Evolutionary conservation across 1,284 basidiomycete genomes (phyloP), one percentile per base, ranked within the genome.

Genomic region (Meira miltonrushii): DNA sequence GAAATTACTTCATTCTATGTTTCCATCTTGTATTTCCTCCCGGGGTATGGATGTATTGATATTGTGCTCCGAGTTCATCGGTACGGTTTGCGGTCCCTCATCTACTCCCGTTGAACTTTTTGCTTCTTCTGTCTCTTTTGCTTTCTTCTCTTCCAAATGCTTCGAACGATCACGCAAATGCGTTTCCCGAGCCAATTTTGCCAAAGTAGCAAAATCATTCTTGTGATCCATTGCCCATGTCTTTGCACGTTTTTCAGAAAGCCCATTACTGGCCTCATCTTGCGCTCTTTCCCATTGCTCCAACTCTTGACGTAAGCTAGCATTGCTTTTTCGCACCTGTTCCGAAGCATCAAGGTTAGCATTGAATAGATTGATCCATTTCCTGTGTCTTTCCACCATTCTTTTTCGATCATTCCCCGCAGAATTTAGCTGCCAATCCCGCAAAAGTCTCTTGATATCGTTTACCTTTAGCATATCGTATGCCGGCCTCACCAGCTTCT

Each of bases 301-400:
- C 9, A 77, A 61, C 19, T 68, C 65, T 19, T 61, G 62, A 17
- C 66, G 54, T 3, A 77, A 64, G 17, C 60, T 49, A n/a, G 50
- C 13, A 12, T 58, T 39, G 11, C 53, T 59, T 17, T 59, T 60
- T 17, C 69, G 66, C 19, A 67, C 55, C 10, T 60, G 65, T 15
- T 65, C 66, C 1, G 69, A 63, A 10, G 74, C 69, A 50, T 77
- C 74, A 11, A 77, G 63, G 39, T 77, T 77, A 40, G 69, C 72
- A 53, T 77, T 77, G 59, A 65, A 77, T 19, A 75, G 53, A 54
- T 74, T 75, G 55, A 77, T 57, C 72, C 72, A 77, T 28, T 75
- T 71, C 1, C 71, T 64, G 46, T 75, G 73, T 1, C 74, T 58
- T 47, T 74, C 69, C 8, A 69, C 54, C 39, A 74, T 39, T 33